Evolutionary conservation across 1,284 basidiomycete species (phyloP).

Genomic region (Malassezia psittaci): DNA sequence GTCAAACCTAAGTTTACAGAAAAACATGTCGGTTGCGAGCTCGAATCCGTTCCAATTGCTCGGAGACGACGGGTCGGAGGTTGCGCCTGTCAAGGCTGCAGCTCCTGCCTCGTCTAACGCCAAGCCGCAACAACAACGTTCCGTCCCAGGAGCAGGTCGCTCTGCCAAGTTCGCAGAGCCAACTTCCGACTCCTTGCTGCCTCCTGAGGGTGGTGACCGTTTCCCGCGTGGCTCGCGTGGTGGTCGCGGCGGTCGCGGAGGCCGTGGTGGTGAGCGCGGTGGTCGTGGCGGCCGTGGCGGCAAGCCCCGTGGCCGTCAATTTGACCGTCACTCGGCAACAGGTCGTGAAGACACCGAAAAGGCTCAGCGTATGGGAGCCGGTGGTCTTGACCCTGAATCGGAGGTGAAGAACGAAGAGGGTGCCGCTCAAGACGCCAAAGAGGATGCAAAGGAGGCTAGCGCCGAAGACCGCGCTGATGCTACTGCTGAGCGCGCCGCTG

Average conservation of each 20-base stretch:
- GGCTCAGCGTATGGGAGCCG: constrained; percentile 83
- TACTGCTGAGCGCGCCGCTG: constrained; percentile 28
- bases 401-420: constrained; percentile 63
- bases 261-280: constrained; percentile 55
- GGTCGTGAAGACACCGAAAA: constrained; percentile 74
- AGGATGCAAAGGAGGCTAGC: constrained; percentile 10
- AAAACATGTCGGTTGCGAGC: constrained; percentile 45
- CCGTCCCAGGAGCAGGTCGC: constrained; percentile 37
- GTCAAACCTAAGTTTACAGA: background rate
- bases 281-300: constrained; percentile 53
- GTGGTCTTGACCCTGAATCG: constrained; percentile 68
- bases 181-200: constrained; percentile 13
- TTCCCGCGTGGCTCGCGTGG: constrained; percentile 24
- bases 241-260: constrained; percentile 54
- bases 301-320: constrained; percentile 55
- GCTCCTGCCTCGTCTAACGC: constrained; percentile 27
- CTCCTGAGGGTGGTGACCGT: constrained; percentile 13
- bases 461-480: constrained; percentile 53
- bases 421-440: constrained; percentile 19
- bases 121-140: constrained; percentile 22
- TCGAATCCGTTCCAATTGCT: constrained; percentile 47
- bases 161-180: constrained; percentile 10
- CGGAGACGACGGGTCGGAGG: constrained; percentile 38
- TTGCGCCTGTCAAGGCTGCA: constrained; percentile 31
- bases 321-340: constrained; percentile 71